Evolutionary conservation across 345 rosid genomes (phyloP).

Genomic region (Citrus reticulata): DNA sequence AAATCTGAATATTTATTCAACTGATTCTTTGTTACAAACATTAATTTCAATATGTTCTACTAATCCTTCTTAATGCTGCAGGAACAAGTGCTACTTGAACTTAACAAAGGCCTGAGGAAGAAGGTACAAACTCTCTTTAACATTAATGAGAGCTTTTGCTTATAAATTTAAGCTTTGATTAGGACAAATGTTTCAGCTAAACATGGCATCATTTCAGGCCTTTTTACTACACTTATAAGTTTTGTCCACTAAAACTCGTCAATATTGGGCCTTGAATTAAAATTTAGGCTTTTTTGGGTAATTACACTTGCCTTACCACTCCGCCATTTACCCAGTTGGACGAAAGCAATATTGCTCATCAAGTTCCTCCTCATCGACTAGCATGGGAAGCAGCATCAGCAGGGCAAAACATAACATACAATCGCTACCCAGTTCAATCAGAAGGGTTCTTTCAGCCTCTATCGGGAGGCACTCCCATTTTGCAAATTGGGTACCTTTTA

Average conservation of each 20-base stretch:
- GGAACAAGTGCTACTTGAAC: conserved; percentile 48
- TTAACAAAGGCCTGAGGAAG: conserved; percentile 36
- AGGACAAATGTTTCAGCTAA: no score
- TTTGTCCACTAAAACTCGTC: no score
- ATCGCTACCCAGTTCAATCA: conserved; percentile 30
- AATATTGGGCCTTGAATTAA: no score
- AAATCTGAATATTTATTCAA: not conserved
- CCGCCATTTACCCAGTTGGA: conserved; percentile 33
- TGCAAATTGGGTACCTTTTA: conserved; percentile 49
- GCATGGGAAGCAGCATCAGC: conserved; percentile 37
- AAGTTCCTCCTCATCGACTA: conserved; percentile 29
- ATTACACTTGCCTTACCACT: no score
- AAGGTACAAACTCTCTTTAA: conserved; percentile 30
- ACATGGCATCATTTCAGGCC: no score
- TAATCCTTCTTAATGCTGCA: conserved; percentile 14
- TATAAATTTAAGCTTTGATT: no score
- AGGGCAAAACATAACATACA: conserved; percentile 19
- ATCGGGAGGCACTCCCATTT: conserved; percentile 20
- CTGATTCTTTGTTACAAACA: not conserved
- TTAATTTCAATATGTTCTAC: not conserved
- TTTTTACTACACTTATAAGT: no score
- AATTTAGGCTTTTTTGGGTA: not conserved
- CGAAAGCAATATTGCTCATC: conserved; percentile 24
- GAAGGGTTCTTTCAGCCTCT: conserved; percentile 46
- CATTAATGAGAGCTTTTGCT: no score